A percentile compares a stretch with the other conserved stretches of the same genome.
These are phyloP conservation scores for Russula sp. DNA, from an alignment of 768 basidiomycete genomes.

Conservation along the genomic window DNA sequence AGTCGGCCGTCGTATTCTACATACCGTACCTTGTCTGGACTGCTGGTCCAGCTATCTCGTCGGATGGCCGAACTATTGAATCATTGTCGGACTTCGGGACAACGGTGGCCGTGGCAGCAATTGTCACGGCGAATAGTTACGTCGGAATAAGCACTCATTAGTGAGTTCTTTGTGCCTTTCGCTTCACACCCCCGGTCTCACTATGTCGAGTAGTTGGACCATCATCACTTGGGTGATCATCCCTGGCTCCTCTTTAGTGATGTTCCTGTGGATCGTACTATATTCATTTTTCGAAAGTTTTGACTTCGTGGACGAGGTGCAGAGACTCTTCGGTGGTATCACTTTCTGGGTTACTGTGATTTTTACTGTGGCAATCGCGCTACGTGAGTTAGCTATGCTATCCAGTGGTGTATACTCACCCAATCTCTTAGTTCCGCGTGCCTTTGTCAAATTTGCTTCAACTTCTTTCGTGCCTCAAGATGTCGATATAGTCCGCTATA, in stretches of 20 bases:
- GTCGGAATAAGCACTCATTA: slow-evolving; percentile 88
- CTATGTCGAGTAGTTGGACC: slow-evolving; percentile 51
- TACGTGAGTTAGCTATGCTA: slow-evolving; percentile 44
- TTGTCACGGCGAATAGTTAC: slow-evolving; percentile 81
- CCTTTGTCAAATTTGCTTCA: slow-evolving; percentile 64
- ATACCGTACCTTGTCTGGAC: slow-evolving; percentile 75
- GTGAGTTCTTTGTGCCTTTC: slow-evolving; percentile 42
- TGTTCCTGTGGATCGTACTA: slow-evolving; percentile 81
- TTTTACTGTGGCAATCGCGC: slow-evolving; percentile 58
- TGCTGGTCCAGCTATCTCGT: slow-evolving; percentile 55
- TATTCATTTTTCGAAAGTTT: slow-evolving; percentile 74
- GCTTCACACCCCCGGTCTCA: slow-evolving; percentile 4
- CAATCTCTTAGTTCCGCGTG: slow-evolving; percentile 62
- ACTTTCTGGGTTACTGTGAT: slow-evolving; percentile 80
- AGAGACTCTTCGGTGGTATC: slow-evolving; percentile 66
- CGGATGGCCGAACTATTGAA: slow-evolving; percentile 74
- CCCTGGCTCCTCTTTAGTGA: slow-evolving; percentile 69
- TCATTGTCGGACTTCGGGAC: slow-evolving; percentile 87
- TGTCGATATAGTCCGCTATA: slow-evolving; percentile 87
- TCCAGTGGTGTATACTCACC: not conserved
- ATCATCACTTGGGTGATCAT: slow-evolving; percentile 78
- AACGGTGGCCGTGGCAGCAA: slow-evolving; percentile 80
- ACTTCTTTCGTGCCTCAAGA: slow-evolving; percentile 74
- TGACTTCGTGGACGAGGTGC: slow-evolving; percentile 67
- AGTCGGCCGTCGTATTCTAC: slow-evolving; percentile 81